Conservation (phyloP, 2,329 filamentous ascomycete genomes). For the Trichophyton benhamiae region DNA sequence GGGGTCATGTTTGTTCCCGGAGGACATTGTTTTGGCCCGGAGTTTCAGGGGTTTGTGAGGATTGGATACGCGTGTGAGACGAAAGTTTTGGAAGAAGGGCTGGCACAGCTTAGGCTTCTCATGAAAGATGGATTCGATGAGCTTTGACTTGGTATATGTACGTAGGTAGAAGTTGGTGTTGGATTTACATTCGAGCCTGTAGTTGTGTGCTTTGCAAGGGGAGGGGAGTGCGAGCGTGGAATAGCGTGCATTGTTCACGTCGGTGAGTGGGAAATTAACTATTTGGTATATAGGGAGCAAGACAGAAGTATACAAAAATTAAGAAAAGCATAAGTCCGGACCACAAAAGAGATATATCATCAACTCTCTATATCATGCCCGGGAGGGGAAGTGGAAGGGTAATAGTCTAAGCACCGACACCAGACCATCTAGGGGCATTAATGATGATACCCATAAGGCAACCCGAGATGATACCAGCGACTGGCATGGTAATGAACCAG, state of each 20-base stretch:
- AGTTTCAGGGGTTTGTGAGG: constrained; percentile 63
- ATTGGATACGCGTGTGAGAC: constrained; percentile 67
- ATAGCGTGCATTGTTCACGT: neutral
- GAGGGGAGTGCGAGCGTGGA: neutral
- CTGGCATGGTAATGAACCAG: constrained; percentile 35
- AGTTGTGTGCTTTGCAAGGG: neutral
- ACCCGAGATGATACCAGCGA: constrained; percentile 31
- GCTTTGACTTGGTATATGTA: neutral
- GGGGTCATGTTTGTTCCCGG: constrained; percentile 68
- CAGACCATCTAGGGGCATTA: constrained; percentile 29
- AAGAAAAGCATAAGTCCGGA: neutral
- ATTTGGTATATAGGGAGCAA: neutral
- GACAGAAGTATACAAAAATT: neutral
- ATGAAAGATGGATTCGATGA: constrained; percentile 33
- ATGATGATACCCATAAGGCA: constrained; percentile 31
- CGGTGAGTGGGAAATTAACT: neutral
- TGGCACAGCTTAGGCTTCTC: constrained; percentile 45
- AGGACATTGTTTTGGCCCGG: constrained; percentile 58
- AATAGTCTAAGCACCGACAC: neutral
- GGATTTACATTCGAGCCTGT: neutral
- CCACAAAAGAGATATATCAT: too few species aligned
- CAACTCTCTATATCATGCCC: too few species aligned
- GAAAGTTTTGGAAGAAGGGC: constrained; percentile 50
- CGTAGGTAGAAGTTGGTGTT: neutral
- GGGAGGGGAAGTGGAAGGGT: neutral